Percentiles rank a stretch among this genome's conserved stretches.
These are phyloP conservation scores for Hymenochaete sp. DNA, from an alignment of 1,284 basidiomycete genomes.

Conservation along the genomic window DNA sequence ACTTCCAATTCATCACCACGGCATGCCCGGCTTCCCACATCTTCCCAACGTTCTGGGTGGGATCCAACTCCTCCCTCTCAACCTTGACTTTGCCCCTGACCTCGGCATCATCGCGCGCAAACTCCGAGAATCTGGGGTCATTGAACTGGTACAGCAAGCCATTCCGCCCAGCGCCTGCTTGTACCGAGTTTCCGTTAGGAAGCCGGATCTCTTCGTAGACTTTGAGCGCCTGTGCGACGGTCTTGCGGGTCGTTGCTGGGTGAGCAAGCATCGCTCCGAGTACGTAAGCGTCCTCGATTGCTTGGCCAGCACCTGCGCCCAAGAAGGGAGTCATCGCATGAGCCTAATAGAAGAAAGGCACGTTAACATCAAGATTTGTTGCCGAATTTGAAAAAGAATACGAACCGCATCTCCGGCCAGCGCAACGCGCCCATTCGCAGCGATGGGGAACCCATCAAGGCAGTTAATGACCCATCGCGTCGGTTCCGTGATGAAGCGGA, in stretches of 20 bases:
- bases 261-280: slow-evolving; percentile 29
- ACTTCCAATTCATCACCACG: slow-evolving; percentile 28
- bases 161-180: slow-evolving; percentile 24
- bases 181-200: slow-evolving; percentile 27
- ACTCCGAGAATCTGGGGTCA: slow-evolving; percentile 18
- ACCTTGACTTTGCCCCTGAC: too few relatives aligned
- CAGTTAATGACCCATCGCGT: slow-evolving; percentile 28
- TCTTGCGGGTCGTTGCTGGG: slow-evolving; percentile 21
- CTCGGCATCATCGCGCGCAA: not conserved
- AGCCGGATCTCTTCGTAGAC: slow-evolving; percentile 32
- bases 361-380: not conserved
- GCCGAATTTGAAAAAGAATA: not conserved
- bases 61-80: not conserved
- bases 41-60: slow-evolving; percentile 9
- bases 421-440: slow-evolving; percentile 24
- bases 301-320: slow-evolving; percentile 34
- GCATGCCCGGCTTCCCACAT: slow-evolving; percentile 24
- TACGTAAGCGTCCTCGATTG: slow-evolving; percentile 33
- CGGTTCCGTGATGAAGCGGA: slow-evolving; percentile 28
- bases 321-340: slow-evolving; percentile 36
- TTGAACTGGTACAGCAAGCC: slow-evolving; percentile 24
- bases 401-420: slow-evolving; percentile 31
- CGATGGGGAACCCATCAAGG: slow-evolving; percentile 26
- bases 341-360: slow-evolving; percentile 22
- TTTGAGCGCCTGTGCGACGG: slow-evolving; percentile 24